These are phyloP conservation scores for Gremmenia infestans DNA, from an alignment of 2,329 filamentous ascomycete species.

Conservation along the genomic window DNA sequence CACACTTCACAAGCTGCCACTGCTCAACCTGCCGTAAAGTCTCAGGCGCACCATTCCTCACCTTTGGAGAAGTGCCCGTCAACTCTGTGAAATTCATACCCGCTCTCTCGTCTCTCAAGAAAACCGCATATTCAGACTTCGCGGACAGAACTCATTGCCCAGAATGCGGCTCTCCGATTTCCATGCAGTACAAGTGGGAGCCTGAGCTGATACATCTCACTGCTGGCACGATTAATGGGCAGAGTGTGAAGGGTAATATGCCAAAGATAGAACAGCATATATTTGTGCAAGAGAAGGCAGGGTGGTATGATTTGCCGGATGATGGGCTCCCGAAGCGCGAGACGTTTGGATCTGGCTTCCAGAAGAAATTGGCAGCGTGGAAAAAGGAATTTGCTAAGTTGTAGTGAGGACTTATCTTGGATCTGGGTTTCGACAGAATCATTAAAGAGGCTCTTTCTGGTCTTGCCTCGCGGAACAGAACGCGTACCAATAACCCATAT, in stretches of 20 bases:
- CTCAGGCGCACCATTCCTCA: slow-evolving; percentile 41
- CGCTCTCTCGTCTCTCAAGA: slow-evolving; percentile 28
- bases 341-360: slow-evolving; percentile 21
- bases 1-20: slow-evolving; percentile 38
- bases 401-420: background rate
- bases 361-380: slow-evolving; percentile 26
- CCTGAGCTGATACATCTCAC: slow-evolving; percentile 33
- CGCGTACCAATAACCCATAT: too few relatives aligned
- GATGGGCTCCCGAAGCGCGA: slow-evolving; percentile 32
- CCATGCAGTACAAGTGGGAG: slow-evolving; percentile 36
- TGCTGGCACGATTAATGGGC: slow-evolving; percentile 39
- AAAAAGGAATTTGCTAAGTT: slow-evolving; percentile 9
- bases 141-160: slow-evolving; percentile 42
- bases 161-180: slow-evolving; percentile 41
- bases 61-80: slow-evolving; percentile 36
- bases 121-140: slow-evolving; percentile 34
- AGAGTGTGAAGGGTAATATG: slow-evolving; percentile 31
- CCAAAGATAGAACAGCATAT: slow-evolving; percentile 37
- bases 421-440: background rate
- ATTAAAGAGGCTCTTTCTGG: too few relatives aligned
- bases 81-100: slow-evolving; percentile 33
- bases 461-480: too few relatives aligned
- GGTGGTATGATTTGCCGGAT: slow-evolving; percentile 35
- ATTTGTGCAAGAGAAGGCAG: slow-evolving; percentile 34
- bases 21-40: slow-evolving; percentile 45